phyloP scores from a whole-genome alignment of 345 rosid species.

The Pelargonium nanum region DNA sequence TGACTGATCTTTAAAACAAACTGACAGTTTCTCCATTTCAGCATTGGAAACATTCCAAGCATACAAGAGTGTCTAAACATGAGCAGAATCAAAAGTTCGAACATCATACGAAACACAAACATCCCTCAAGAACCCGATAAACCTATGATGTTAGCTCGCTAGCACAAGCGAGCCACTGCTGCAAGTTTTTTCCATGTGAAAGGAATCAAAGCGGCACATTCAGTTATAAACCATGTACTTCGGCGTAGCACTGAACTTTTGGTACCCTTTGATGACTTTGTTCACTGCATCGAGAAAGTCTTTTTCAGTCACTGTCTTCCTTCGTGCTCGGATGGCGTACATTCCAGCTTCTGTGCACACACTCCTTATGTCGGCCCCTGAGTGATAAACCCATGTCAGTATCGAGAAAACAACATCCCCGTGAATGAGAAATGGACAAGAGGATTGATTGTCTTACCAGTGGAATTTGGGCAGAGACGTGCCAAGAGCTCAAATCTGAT shows the following conservation, averaged over 20 bases:
- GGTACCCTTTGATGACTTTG: constrained; percentile 92
- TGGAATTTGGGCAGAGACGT: constrained; percentile 92
- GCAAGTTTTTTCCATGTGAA: too few species aligned
- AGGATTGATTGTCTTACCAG: constrained; percentile 29
- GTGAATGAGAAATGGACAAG: neutral
- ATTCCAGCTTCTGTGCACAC: constrained; percentile 98
- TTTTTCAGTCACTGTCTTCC: constrained; percentile 91
- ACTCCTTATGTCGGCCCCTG: constrained; percentile 91
- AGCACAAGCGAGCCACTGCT: too few species aligned
- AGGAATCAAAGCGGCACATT: too few species aligned
- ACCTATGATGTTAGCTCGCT: too few species aligned
- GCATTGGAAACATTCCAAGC: too few species aligned
- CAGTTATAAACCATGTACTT: constrained; percentile 94
- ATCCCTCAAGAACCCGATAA: too few species aligned
- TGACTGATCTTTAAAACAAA: too few species aligned
- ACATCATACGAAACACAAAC: too few species aligned
- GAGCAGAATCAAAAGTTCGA: too few species aligned
- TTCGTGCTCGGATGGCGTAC: constrained; percentile 82
- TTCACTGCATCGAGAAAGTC: constrained; percentile 96
- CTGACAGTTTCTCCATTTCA: too few species aligned
- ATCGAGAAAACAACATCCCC: neutral
- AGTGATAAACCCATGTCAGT: neutral
- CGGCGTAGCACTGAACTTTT: constrained; percentile 90
- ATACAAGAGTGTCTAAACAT: too few species aligned
- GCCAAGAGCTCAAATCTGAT: constrained; percentile 89